Base-by-base conservation (phyloP, 2,329 filamentous ascomycete species). In the Cercospora zeina region DNA sequence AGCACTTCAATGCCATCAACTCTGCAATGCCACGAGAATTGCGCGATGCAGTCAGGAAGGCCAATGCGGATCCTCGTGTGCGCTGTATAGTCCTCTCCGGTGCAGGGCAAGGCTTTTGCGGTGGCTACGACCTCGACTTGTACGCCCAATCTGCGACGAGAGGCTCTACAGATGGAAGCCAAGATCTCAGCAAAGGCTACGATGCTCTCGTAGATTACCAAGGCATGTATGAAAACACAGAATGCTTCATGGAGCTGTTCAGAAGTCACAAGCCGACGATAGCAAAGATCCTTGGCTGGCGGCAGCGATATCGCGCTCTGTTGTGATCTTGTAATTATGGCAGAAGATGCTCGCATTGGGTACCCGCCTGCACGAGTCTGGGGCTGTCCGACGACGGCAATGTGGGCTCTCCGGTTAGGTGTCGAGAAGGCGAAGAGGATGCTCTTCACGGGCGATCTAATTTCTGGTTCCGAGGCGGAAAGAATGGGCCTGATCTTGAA, bases 1-100 rank as follows among this genome's bases (percentile, higher is more conserved):
- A 62, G 47, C 61, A 59, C 2, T 59, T 62, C 55, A 62, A 62
- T 50, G 61, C 61, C n/a, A 62, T 62, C 36, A 37, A 59, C 37
- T 11, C 33, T 16, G 16, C 45, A 21, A 10, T 62, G 33, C 61
- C 61, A 24, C 55, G 39, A 16, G 56, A 47, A 9, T 19, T 62
- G 19, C 61, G 61, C 4, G 37, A 42, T 24, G 45, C 56, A 36
- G 61, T 62, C 13, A 14, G 53, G 30, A 49, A 16, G 14, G 61
- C 61, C 19, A 62, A 62, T 13, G 55, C 61, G 16, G 56, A 62
- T 47, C 33, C 42, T 16, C 3, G 27, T 2, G 56, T 62, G 45
- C 61, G 58, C 19, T 62, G 61, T 19, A 59, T 62, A n/a, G 56
- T 62, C 6, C 42, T 62, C n/a, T 60, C 42, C 4, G 61, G 61